phyloP scores from a whole-genome alignment of 176 grass and related monocot species.

The Carex littledalei region DNA sequence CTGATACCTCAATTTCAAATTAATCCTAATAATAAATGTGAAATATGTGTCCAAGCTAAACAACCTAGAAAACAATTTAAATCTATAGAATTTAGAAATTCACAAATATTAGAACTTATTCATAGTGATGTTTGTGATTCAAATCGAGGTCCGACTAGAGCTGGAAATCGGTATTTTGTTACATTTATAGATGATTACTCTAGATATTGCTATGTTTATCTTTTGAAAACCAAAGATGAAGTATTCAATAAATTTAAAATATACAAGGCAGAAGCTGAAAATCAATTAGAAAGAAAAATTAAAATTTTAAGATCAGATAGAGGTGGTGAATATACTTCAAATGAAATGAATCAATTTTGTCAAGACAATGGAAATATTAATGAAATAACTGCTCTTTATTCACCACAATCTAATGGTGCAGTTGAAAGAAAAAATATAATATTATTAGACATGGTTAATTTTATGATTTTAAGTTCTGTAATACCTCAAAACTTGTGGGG shows the following conservation, averaged over 20 bases:
- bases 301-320: slow-evolving; percentile 13
- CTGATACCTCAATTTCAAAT: not conserved
- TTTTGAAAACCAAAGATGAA: slow-evolving; percentile 18
- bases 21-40: slow-evolving; percentile 5
- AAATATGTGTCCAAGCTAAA: not conserved
- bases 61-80: slow-evolving; percentile 6
- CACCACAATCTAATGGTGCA: too few relatives aligned
- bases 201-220: too few relatives aligned
- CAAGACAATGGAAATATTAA: slow-evolving; percentile 1
- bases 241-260: slow-evolving; percentile 12
- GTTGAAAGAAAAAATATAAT: too few relatives aligned
- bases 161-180: too few relatives aligned
- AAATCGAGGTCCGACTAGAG: too few relatives aligned
- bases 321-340: slow-evolving; percentile 13
- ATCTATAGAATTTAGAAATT: too few relatives aligned
- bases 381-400: slow-evolving; percentile 4
- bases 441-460: too few relatives aligned
- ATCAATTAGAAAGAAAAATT: slow-evolving; percentile 8
- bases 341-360: not conserved
- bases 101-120: too few relatives aligned
- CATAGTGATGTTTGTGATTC: too few relatives aligned
- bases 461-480: too few relatives aligned
- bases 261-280: slow-evolving; percentile 11
- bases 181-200: too few relatives aligned
- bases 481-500: too few relatives aligned